Percentiles rank a stretch among this genome's conserved stretches.
These are phyloP conservation scores for Clitopilus hobsonii DNA, from an alignment of 768 basidiomycete genomes.

Conservation along the genomic window DNA sequence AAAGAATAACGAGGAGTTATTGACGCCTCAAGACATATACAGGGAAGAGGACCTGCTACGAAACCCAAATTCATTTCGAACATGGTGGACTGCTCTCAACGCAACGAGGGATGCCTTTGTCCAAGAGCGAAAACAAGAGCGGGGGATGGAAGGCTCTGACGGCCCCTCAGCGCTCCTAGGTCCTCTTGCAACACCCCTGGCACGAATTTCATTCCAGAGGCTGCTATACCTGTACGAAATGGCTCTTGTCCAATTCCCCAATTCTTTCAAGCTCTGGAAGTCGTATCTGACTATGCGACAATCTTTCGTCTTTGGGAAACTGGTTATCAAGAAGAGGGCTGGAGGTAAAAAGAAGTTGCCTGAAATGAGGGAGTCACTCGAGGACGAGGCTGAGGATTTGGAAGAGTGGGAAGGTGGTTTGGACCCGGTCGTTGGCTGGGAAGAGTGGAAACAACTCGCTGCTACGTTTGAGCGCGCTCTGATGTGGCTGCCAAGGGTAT, in stretches of 20 bases:
- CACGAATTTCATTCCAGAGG: slow-evolving; percentile 75
- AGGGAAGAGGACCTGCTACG: slow-evolving; percentile 92
- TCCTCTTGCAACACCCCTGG: slow-evolving; percentile 67
- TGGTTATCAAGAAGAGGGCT: slow-evolving; percentile 64
- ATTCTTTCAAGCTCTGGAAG: slow-evolving; percentile 94
- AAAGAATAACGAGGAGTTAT: slow-evolving; percentile 67
- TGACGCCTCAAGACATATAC: slow-evolving; percentile 71
- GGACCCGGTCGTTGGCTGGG: slow-evolving; percentile 89
- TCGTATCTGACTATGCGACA: slow-evolving; percentile 82
- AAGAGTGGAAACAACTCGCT: slow-evolving; percentile 90
- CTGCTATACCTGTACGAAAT: slow-evolving; percentile 92
- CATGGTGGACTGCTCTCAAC: slow-evolving; percentile 89
- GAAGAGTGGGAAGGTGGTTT: slow-evolving; percentile 85
- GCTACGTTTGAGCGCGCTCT: slow-evolving; percentile 89
- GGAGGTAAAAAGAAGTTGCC: slow-evolving; percentile 91
- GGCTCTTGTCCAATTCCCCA: slow-evolving; percentile 82
- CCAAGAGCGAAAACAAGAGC: slow-evolving; percentile 54
- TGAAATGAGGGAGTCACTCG: slow-evolving; percentile 85
- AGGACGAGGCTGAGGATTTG: slow-evolving; percentile 75
- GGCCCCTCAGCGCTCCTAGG: slow-evolving; percentile 64
- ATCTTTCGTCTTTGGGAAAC: slow-evolving; percentile 81
- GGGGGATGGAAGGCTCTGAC: slow-evolving; percentile 38
- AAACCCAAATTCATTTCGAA: slow-evolving; percentile 86
- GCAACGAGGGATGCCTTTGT: slow-evolving; percentile 63
- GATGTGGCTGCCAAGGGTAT: slow-evolving; percentile 89